Evolutionary conservation across 176 grass and related monocot genomes (phyloP), one percentile per base, ranked within the genome.

Genomic region (Eleusine indica): DNA sequence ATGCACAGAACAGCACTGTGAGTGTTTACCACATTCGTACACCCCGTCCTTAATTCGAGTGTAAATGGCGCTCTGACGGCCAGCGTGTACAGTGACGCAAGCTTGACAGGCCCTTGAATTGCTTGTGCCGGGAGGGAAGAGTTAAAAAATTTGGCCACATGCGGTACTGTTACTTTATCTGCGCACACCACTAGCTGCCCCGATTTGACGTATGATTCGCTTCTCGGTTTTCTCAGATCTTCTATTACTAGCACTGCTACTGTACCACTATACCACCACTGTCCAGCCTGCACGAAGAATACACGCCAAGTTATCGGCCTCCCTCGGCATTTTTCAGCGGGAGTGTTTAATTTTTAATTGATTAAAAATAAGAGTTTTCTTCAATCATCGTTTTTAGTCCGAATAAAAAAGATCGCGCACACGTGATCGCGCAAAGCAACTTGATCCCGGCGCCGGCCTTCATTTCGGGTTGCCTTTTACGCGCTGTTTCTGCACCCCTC

Each of bases 121-220:
- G 77, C 85, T 81, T 81, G 22, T 47, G 60, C 60, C 13, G 70
- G 48, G 11, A 58, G 69, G 22, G 0, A 57, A n/a, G 63, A 42
- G 8, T 2, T 28, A 1, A 9, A 60, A 35, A n/a, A 9, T 3
- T 38, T 10, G 65, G 29, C 14, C 64, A 66, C 30, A 49, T 35
- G 73, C 28, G n/a, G 14, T 32, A 51, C 54, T 64, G 41, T 54
- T 37, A 39, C 41, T 12, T 63, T 25, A 14, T 73, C 16, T 58
- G 37, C 37, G 30, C 61, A 64, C 29, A 6, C 12, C 8, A 14
- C 58, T 56, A 1, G 7, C 78, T 49, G 86, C 35, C 29, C 46
- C 30, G 75, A 75, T 61, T 73, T 68, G 87, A 88, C 54, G 69
- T 78, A 74, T 79, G 57, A 57, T 74, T 86, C 77, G 70, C 10